A percentile compares a stretch with the other conserved stretches of the same genome.
Conservation (phyloP, 129 eudicot species). For the Cynara cardunculus region DNA sequence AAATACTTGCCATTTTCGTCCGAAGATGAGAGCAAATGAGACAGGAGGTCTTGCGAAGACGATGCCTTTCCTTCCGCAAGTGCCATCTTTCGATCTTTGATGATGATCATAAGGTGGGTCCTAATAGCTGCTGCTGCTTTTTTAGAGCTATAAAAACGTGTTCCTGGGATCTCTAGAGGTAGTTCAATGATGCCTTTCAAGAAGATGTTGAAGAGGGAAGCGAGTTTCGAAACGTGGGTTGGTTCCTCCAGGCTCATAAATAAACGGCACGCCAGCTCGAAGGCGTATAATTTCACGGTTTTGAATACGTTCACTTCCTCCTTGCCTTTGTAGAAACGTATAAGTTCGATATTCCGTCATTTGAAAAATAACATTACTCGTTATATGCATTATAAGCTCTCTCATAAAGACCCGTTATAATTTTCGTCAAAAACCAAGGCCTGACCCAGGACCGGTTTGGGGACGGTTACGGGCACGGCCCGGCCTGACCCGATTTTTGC, state of each 20-base stretch:
- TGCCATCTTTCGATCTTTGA: conserved; percentile 10
- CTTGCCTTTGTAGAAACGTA: background rate
- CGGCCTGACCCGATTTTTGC: no score
- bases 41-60: conserved; percentile 3
- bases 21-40: conserved; percentile 11
- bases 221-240: background rate
- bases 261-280: conserved; percentile 14
- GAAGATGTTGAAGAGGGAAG: conserved; percentile 1
- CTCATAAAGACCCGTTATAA: no score
- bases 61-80: background rate
- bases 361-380: background rate
- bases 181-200: conserved; percentile 16
- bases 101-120: background rate
- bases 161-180: conserved; percentile 21
- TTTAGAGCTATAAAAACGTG: conserved; percentile 4
- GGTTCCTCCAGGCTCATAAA: conserved; percentile 26
- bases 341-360: background rate
- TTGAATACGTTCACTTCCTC: conserved; percentile 3
- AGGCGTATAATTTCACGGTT: background rate
- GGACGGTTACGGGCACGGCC: no score
- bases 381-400: conserved; percentile 40
- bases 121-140: conserved; percentile 9
- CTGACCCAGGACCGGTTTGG: no score
- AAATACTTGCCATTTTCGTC: conserved; percentile 5
- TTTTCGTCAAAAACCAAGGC: no score